phyloP scores from a whole-genome alignment of 1,139 yeast species.

The Nakaseomyces kungkrabaensis region DNA sequence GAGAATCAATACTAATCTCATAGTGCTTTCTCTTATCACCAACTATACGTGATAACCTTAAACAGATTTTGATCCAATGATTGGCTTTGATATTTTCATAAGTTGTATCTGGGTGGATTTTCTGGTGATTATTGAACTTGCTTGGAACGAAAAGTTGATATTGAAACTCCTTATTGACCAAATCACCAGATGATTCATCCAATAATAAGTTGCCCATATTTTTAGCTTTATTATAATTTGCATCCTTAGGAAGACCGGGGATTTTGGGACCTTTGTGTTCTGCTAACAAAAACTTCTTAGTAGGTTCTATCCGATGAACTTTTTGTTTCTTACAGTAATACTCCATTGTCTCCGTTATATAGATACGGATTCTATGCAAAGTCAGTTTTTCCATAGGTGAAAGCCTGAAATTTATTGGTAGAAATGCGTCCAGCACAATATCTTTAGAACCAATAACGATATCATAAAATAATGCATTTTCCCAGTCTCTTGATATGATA shows the following conservation, averaged over 20 bases:
- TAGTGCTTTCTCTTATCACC: slow-evolving; percentile 69
- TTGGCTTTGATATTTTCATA: slow-evolving; percentile 73
- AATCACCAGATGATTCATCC: slow-evolving; percentile 30
- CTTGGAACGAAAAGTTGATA: slow-evolving; percentile 77
- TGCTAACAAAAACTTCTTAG: slow-evolving; percentile 63
- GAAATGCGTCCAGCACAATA: slow-evolving; percentile 67
- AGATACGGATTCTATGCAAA: slow-evolving; percentile 75
- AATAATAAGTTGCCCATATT: slow-evolving; percentile 35
- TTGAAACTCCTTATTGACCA: slow-evolving; percentile 57
- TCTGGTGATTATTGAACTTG: slow-evolving; percentile 83
- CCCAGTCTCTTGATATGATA: slow-evolving; percentile 87
- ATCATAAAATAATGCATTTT: slow-evolving; percentile 79
- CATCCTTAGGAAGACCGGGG: slow-evolving; percentile 25
- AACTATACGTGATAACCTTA: slow-evolving; percentile 61
- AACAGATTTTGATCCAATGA: slow-evolving; percentile 92
- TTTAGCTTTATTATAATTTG: slow-evolving; percentile 30
- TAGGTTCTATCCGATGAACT: slow-evolving; percentile 87
- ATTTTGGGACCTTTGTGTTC: slow-evolving; percentile 61
- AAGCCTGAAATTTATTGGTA: slow-evolving; percentile 77
- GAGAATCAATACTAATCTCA: slow-evolving; percentile 88
- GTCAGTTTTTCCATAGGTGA: slow-evolving; percentile 83
- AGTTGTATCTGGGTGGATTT: slow-evolving; percentile 46
- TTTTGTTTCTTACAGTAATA: slow-evolving; percentile 77
- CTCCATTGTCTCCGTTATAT: slow-evolving; percentile 79
- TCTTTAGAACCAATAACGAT: slow-evolving; percentile 84